A percentile compares a stretch with the other conserved stretches of the same genome.
phyloP scores from a whole-genome alignment of 441 rosid genomes.

The Arabidopsis lyrata region DNA sequence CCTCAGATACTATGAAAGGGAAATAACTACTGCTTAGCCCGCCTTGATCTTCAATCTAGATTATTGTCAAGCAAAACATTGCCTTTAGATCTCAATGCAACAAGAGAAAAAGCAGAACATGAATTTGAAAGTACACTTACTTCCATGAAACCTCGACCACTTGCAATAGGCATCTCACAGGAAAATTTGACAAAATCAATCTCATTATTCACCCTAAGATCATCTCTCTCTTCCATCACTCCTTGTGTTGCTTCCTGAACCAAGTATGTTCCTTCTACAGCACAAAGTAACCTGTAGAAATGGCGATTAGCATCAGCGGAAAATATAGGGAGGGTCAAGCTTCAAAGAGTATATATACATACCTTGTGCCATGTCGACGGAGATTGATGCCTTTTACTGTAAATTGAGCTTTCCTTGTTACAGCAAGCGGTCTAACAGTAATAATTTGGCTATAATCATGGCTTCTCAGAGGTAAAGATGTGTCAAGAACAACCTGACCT shows the following conservation, averaged over 20 bases:
- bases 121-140: slow-evolving; percentile 45
- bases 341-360: slow-evolving; percentile 20
- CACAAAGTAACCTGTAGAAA: slow-evolving; percentile 81
- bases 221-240: slow-evolving; percentile 50
- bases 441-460: slow-evolving; percentile 60
- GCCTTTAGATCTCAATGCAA: not conserved
- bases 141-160: slow-evolving; percentile 97
- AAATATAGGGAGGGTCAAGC: not conserved
- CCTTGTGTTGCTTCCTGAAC: slow-evolving; percentile 57
- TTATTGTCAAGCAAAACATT: not conserved
- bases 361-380: slow-evolving; percentile 75
- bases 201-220: slow-evolving; percentile 57
- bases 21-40: slow-evolving; percentile 55
- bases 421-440: slow-evolving; percentile 82
- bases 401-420: slow-evolving; percentile 67
- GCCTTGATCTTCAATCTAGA: slow-evolving; percentile 57
- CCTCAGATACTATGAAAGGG: slow-evolving; percentile 65
- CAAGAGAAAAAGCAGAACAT: not conserved
- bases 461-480: slow-evolving; percentile 67
- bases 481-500: slow-evolving; percentile 85
- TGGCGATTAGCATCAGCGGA: not conserved
- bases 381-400: slow-evolving; percentile 81
- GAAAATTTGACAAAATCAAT: slow-evolving; percentile 64
- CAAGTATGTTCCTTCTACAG: slow-evolving; percentile 85
- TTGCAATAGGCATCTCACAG: slow-evolving; percentile 66